Evolutionary conservation across 495 filamentous ascomycete genomes (phyloP), one percentile per base, ranked within the genome.

Genomic region (Rhypophila decipiens): DNA sequence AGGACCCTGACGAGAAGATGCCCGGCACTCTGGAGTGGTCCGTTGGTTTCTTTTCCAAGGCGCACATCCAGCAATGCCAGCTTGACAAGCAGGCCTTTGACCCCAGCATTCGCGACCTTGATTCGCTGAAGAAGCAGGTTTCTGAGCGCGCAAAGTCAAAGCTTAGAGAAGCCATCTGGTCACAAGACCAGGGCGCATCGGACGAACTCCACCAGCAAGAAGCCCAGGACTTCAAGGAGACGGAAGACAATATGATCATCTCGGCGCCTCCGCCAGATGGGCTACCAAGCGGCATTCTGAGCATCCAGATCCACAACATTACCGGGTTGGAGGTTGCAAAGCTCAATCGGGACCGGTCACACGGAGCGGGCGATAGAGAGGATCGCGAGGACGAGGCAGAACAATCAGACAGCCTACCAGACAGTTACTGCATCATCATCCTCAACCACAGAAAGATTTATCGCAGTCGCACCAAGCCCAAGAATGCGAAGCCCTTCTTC

Each of bases 401-500:
- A 59, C 72, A 77, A 41, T 67, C 68, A 3, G 78, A 79, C 3
- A 77, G 80, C 38, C 65, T 86, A 24, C 84, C 85, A 0, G 78
- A 78, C 13, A 71, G 77, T 23, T 88, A 85, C 58, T 85, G 80
- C 62, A 84, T 76, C 21, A 73, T 87, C 52, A 83, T 87, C 39
- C 59, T 87, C 40, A 85, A 87, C 54, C 80, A 87, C 47, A 71
- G 74, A 39, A 86, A 85, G 52, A 72, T 86, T 22, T 88, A 82
- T 60, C 77, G 71, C 46, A 85, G 84, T 0, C 65, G 85, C 10
- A 85, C 84, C 5, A 88, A 88, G 55, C 85, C 85, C 4, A 87
- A 86, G 68, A 87, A 84, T 46, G 73, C 79, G 1, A 85, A 84
- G 47, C 85, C 85, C 1, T 88, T 87, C 60, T 87, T 86, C 72